Conservation (phyloP, 2,329 filamentous ascomycete genomes). For the Aspergillus glaucus region DNA sequence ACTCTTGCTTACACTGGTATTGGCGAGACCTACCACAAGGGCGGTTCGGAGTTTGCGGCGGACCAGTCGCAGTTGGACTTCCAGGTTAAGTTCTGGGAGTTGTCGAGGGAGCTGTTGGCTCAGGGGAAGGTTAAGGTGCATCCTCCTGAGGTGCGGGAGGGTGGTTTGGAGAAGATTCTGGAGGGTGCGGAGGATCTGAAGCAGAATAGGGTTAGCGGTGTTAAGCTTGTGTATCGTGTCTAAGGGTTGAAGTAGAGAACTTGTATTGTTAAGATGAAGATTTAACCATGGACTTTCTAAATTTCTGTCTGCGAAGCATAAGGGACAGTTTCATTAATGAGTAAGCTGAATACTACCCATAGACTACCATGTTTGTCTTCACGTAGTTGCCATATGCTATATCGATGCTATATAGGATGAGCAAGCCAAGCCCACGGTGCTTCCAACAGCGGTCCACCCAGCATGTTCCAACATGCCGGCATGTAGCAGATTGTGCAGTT, state of each 20-base stretch:
- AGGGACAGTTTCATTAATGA: too few species aligned
- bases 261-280: too few species aligned
- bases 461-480: too few species aligned
- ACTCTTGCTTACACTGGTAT: constrained; percentile 23
- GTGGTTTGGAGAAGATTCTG: constrained; percentile 39
- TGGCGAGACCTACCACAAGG: constrained; percentile 19
- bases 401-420: background rate
- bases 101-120: constrained; percentile 34
- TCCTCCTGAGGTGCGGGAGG: constrained; percentile 31
- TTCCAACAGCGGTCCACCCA: too few species aligned
- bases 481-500: too few species aligned
- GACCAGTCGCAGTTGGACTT: constrained; percentile 37
- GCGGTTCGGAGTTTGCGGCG: constrained; percentile 20
- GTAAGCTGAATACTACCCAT: too few species aligned
- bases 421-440: too few species aligned
- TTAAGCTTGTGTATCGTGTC: constrained; percentile 40
- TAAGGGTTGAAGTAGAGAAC: too few species aligned
- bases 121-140: constrained; percentile 38
- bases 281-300: too few species aligned
- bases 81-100: constrained; percentile 31
- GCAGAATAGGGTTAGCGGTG: constrained; percentile 38
- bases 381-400: background rate
- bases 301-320: too few species aligned
- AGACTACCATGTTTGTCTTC: too few species aligned
- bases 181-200: constrained; percentile 37